phyloP scores from a whole-genome alignment of 768 basidiomycete species.

The Coprinopsis cinerea region DNA sequence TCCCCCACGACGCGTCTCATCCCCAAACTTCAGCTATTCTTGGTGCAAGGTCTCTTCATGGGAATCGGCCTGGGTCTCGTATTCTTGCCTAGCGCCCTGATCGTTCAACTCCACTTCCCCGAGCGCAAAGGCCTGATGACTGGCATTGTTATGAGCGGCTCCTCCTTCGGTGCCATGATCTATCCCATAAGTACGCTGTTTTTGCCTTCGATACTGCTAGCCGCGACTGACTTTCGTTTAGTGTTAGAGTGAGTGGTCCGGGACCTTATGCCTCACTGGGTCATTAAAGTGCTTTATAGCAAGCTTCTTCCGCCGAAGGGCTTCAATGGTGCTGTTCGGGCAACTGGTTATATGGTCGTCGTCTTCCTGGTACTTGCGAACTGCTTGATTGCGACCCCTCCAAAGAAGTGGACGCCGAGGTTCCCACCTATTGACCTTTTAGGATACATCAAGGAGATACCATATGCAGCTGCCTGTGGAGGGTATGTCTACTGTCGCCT shows the following conservation, averaged over 20 bases:
- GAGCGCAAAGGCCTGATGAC: conserved; percentile 31
- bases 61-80: conserved; percentile 45
- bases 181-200: conserved; percentile 26
- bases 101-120: conserved; percentile 42
- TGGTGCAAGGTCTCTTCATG: conserved; percentile 51
- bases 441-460: conserved; percentile 8
- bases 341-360: conserved; percentile 13
- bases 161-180: conserved; percentile 30
- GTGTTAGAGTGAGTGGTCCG: conserved; percentile 17
- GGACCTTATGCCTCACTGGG: background rate
- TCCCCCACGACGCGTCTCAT: no score
- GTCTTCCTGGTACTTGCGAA: conserved; percentile 10
- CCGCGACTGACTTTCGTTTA: conserved; percentile 8
- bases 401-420: conserved; percentile 7
- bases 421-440: conserved; percentile 4
- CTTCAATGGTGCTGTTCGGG: conserved; percentile 11
- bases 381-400: conserved; percentile 8
- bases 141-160: conserved; percentile 39
- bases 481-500: conserved; percentile 7
- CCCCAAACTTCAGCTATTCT: conserved; percentile 30
- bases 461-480: conserved; percentile 10
- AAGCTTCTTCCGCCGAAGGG: conserved; percentile 11
- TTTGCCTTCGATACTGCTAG: background rate
- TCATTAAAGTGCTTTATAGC: conserved; percentile 1
- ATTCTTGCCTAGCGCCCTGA: conserved; percentile 42